Evolutionary conservation across 1,139 yeast species (phyloP), one percentile per base, ranked within the genome.

Genomic region (Geotrichum citri-aurantii): DNA sequence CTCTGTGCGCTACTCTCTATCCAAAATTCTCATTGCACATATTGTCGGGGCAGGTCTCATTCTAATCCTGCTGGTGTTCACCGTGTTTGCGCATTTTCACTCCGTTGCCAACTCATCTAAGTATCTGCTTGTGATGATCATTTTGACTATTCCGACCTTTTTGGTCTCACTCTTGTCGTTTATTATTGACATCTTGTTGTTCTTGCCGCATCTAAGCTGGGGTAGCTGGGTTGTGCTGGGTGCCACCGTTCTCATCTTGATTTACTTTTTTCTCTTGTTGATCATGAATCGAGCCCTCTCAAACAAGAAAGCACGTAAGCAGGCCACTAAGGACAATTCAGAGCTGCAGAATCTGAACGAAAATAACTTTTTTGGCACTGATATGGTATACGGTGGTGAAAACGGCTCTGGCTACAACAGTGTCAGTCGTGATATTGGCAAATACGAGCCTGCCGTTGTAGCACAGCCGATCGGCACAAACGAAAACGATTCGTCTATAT

Each of bases 21-120:
- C 95, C 2, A 83, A 84, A 64, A 77, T 89, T 52, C 78, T 93
- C 58, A 82, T 92, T 51, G 82, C 89, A 21, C 91, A 88, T 64
- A 96, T 95, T 0, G 82, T 92, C 40, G 89, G 96, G 3, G 83
- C 89, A 17, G 96, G 92, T 0, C 76, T 89, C 69, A 83, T 88
- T n/a, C 77, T 85, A 56, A 65, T 87, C 10, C 71, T 84, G 62
- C 66, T 78, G 40, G 42, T 75, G 7, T 66, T 72, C 55, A 68
- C 80, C 0, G 55, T 77, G 4, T 52, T 77, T 31, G 70, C 80
- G 11, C 79, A 77, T 59, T 68, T 73, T 66, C 72, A 71, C 46
- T 72, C 74, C 0, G 76, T 78, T 2, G 67, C 73, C 2, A 56
- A 66, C 31, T 72, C 76, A 23, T 68, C 75, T n/a, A 61, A 71